Base-by-base conservation (phyloP, 768 basidiomycete genomes). In the Hortiboletus flavorubellus region DNA sequence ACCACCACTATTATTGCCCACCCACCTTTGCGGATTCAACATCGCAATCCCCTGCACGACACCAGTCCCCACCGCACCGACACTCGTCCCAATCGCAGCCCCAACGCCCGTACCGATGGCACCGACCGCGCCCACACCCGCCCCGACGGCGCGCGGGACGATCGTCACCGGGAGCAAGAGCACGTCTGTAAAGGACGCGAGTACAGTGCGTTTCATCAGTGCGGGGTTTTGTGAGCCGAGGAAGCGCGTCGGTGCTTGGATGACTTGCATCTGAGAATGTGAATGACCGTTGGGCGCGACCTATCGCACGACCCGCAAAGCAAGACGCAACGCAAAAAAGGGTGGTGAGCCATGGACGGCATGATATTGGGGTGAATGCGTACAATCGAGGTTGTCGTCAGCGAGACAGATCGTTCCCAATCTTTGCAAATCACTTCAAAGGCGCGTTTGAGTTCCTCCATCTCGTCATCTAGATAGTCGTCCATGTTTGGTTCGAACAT, bases 401-500 rank as follows among this genome's bases (percentile, higher is more conserved):
- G 37, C 18, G 54, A 51, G 7, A 61, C 52, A 72, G 89, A 80
- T 8, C 74, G 76, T 54, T 95, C 89, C 97, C 94, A 98, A 1
- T 75, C 77, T 54, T 82, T 81, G 67, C 89, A 94, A 14, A 89
- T 88, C 3, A 70, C 74, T 33, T 91, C 89, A 52, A 97, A 83
- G 0, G 79, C 75, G 5, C 78, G 79, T 64, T 93, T 93, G 47
- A 92, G 78, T 55, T 80, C 81, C 54, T 97, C 95, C 6, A 88
- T 80, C 69, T 99, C 96, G 66, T 98, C 93, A 56, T 93, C 89
- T 3, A 98, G 85, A 64, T 98, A 98, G 65, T 98, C 95, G 66
- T 97, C 95, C 92, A 98, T 97, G 68, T 95, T 90, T 10, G 81
- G 76, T 70, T 98, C 95, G 62, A 98, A 98, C 93, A 98, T 97